phyloP scores from a whole-genome alignment of 176 grass and related monocot genomes.

The Rhynchospora breviuscula region DNA sequence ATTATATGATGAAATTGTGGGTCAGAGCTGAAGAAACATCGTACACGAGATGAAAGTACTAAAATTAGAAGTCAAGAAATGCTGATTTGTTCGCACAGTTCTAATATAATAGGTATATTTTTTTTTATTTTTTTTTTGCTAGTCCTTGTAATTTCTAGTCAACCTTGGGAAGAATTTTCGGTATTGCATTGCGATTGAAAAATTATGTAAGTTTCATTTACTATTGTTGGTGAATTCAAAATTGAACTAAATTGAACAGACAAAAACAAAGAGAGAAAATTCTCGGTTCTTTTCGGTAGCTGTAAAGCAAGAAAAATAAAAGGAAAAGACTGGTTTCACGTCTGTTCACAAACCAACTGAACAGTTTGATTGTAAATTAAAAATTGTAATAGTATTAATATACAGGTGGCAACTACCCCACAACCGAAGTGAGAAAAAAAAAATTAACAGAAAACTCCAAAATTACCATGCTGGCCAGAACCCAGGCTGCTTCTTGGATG shows the following conservation, averaged over 20 bases:
- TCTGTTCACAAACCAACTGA: neutral
- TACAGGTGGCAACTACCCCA: neutral
- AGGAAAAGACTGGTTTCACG: neutral
- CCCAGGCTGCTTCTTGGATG: neutral
- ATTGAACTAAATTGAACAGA: neutral
- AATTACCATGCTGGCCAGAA: neutral
- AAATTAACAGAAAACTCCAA: conserved; percentile 24
- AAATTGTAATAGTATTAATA: neutral
- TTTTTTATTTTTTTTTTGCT: too few species aligned
- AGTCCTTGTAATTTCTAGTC: neutral
- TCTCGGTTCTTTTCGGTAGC: neutral
- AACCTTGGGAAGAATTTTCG: neutral
- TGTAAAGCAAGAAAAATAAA: neutral
- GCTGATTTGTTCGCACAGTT: neutral
- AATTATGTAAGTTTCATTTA: neutral
- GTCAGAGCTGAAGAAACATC: neutral
- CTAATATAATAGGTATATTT: too few species aligned
- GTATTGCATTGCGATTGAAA: neutral
- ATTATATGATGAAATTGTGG: neutral
- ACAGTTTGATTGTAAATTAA: neutral
- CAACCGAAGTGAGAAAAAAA: neutral
- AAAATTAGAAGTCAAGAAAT: too few species aligned
- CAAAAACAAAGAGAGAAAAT: neutral
- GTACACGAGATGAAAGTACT: neutral
- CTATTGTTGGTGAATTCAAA: neutral